Evolutionary conservation across 208 protist species (phyloP), one percentile per base, ranked within the genome.

Genomic region (Trypanosoma conorhini): DNA sequence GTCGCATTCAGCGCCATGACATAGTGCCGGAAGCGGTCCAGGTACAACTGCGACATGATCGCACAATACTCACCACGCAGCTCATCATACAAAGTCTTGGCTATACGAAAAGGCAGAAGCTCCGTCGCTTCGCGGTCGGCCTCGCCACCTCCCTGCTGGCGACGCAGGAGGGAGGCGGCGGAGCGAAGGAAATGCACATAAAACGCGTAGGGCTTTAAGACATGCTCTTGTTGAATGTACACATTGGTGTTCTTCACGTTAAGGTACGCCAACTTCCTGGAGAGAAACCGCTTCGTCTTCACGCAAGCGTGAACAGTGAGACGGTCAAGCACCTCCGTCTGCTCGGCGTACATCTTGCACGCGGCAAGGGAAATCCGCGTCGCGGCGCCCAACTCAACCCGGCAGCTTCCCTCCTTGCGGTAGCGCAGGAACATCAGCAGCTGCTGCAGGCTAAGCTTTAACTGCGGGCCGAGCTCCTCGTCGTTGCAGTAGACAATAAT

Each of bases 181-280:
- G 76, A 75, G 5, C 81, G 79, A 28, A 96, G 76, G 51, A 96
- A 93, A 61, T 91, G 82, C 33, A 93, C 84, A 69, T 83, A 96
- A 55, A 89, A 86, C 1, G 86, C 62, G 50, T 79, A 64, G 42
- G 80, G 81, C 74, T 86, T 87, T 24, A 96, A 67, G 2, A 74
- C 77, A 65, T 96, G 83, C 35, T 92, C 87, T 52, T 96, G 91
- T 65, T 92, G 91, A 35, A 96, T 92, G 57, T 78, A 92, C 5
- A 93, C 75, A 51, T 96, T 96, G 26, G 91, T 96, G 72, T 93
- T 91, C 48, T 74, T 77, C 15, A 80, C 68, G 13, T 77, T 83
- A 51, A 96, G 65, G 38, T 88, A 64, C 4, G 61, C 55, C 56
- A 96, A 72, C 75, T 93, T 93, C 54, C 84, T 82, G 1, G 82